Evolutionary conservation across 306 rosid species (phyloP).

Genomic region (Sphenostylis stenocarpa): DNA sequence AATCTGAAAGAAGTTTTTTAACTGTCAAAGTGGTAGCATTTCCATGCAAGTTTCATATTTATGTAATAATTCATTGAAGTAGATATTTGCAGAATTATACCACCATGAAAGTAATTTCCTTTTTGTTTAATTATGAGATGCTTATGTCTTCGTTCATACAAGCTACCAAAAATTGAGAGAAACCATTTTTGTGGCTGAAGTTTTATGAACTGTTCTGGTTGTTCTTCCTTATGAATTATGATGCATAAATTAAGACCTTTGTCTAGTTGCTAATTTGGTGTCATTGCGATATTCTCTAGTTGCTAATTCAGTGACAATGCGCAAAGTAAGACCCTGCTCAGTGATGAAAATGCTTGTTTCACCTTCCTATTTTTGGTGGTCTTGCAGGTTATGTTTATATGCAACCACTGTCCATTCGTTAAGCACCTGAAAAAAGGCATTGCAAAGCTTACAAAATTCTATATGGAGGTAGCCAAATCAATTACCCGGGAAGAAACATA

Average conservation of each 20-base stretch:
- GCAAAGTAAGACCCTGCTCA: neutral
- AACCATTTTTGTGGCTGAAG: conserved; percentile 6
- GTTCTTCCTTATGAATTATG: conserved; percentile 1
- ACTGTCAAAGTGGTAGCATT: neutral
- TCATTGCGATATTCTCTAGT: neutral
- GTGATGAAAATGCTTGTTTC: neutral
- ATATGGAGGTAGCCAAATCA: conserved; percentile 62
- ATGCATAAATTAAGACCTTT: conserved; percentile 8
- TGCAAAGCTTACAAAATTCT: conserved; percentile 73
- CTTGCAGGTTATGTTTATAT: conserved; percentile 93
- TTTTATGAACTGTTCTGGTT: conserved; percentile 9
- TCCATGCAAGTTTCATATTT: conserved; percentile 4
- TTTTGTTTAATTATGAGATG: neutral
- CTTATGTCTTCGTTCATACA: neutral
- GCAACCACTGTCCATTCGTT: conserved; percentile 97
- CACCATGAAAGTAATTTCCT: neutral
- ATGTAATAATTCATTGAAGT: neutral
- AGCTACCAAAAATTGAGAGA: neutral
- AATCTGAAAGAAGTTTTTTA: neutral
- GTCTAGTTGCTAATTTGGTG: conserved; percentile 6
- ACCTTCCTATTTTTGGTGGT: conserved; percentile 10
- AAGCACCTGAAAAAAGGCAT: conserved; percentile 76
- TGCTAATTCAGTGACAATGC: too few relatives aligned
- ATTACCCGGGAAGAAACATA: conserved; percentile 1
- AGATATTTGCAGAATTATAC: conserved; percentile 5